Conservation (phyloP, 1,284 basidiomycete species). For the Ustilago shanxiensis region DNA sequence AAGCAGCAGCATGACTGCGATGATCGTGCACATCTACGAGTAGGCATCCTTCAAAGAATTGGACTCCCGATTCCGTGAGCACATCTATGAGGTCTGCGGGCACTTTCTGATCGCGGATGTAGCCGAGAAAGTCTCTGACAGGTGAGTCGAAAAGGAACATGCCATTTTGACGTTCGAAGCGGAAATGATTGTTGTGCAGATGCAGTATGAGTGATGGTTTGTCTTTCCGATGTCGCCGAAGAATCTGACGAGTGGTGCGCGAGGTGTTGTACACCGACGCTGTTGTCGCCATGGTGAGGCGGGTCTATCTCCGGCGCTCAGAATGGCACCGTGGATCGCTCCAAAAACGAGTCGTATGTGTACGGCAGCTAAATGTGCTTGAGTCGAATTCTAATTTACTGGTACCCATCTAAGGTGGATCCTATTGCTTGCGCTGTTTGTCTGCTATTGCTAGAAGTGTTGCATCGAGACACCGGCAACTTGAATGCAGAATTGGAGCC, state of each 20-base stretch:
- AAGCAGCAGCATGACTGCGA: slow-evolving; percentile 40
- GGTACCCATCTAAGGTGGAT: background rate
- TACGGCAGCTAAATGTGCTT: no score
- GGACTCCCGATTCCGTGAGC: slow-evolving; percentile 57
- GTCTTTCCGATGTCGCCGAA: slow-evolving; percentile 64
- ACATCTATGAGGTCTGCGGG: slow-evolving; percentile 66
- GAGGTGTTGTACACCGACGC: slow-evolving; percentile 67
- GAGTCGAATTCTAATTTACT: background rate
- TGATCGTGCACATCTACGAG: slow-evolving; percentile 68
- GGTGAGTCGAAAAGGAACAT: slow-evolving; percentile 66
- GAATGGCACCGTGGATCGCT: background rate
- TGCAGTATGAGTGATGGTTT: slow-evolving; percentile 64
- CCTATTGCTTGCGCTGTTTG: background rate
- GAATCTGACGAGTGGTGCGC: slow-evolving; percentile 65
- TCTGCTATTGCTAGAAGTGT: background rate
- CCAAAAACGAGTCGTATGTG: background rate
- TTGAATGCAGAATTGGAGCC: background rate
- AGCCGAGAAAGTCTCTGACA: slow-evolving; percentile 62
- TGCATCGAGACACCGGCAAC: background rate
- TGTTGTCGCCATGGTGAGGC: slow-evolving; percentile 62
- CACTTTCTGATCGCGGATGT: slow-evolving; percentile 62
- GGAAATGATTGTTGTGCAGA: slow-evolving; percentile 62
- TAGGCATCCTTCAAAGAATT: slow-evolving; percentile 67
- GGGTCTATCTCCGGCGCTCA: background rate
- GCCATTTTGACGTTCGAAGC: slow-evolving; percentile 67